Base-by-base conservation (phyloP, 2,329 filamentous ascomycete species). In the Fonsecaea erecta region DNA sequence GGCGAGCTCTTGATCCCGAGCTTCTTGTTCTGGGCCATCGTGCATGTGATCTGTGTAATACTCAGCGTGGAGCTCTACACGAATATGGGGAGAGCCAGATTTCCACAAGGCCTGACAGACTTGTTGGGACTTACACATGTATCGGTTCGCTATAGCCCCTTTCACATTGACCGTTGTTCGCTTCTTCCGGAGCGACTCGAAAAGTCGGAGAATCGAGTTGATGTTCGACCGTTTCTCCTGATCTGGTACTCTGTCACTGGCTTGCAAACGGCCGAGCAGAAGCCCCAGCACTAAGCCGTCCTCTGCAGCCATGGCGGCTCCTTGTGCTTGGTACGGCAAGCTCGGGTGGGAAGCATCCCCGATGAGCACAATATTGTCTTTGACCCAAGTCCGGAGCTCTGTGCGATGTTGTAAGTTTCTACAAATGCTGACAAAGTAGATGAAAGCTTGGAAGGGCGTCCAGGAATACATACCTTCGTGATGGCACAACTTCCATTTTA, bases 281-380 rank as follows among this genome's bases (percentile, higher is more conserved):
- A 53, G 30, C 7, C 73, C 79, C 0, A 81, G 73, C 60, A 79
- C 78, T 2, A 74, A 73, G 5, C 77, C 79, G 69, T 81, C 79
- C 69, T 81, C 78, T 73, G 79, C 79, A 2, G 75, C 75, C 16
- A 76, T 80, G 21, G 77, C 78, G 9, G 77, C 78, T 4, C 78
- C 78, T 66, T 81, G 78, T n/a, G 66, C 66, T 74, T 79, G 77
- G n/a, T 65, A 65, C 1, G 63, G 63, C 4, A 65, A 26, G 14
- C 67, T 80, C 74, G 65, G 79, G 77, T 32, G 76, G 71, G 79
- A 81, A 79, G 55, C 66, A 51, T 66, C 63, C n/a, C 79, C 79
- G 58, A 80, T 77, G 14, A 81, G 65, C 2, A 80, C 76, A 2
- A 81, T 72, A 52, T 79, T 81, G 67, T 76, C 77, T 51, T 75